A percentile compares a stretch with the other conserved stretches of the same genome.
Evolutionary conservation across 1,284 basidiomycete species (phyloP).

Genomic region (Leccinum pachyderme): DNA sequence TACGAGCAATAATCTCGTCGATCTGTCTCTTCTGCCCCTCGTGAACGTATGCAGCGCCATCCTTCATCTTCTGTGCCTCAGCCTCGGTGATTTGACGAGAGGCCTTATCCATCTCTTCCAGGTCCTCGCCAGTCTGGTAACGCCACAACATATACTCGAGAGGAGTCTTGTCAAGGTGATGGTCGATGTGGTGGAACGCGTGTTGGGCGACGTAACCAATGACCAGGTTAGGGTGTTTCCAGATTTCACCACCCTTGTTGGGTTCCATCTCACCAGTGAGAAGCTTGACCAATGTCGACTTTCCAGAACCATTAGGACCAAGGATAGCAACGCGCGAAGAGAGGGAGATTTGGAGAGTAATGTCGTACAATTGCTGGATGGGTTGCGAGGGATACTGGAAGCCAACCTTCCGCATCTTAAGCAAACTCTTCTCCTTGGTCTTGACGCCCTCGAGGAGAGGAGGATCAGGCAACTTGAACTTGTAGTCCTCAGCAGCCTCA

Average conservation of each 20-base stretch:
- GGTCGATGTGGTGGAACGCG: slow-evolving; percentile 98
- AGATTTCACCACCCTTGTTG: slow-evolving; percentile 94
- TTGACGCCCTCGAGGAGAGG: slow-evolving; percentile 98
- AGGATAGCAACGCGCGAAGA: slow-evolving; percentile 97
- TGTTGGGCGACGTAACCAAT: slow-evolving; percentile 97
- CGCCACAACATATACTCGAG: slow-evolving; percentile 99
- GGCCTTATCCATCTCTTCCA: slow-evolving; percentile 95
- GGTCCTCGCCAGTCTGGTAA: slow-evolving; percentile 98
- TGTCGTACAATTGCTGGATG: slow-evolving; percentile 90
- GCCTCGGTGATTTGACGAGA: slow-evolving; percentile 85
- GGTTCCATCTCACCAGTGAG: slow-evolving; percentile 97
- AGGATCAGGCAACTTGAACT: slow-evolving; percentile 94
- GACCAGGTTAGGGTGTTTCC: slow-evolving; percentile 98
- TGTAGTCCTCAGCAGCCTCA: slow-evolving; percentile 90
- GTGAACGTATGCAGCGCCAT: slow-evolving; percentile 81
- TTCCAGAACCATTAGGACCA: slow-evolving; percentile 97
- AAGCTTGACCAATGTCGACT: slow-evolving; percentile 98
- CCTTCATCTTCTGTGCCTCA: slow-evolving; percentile 96
- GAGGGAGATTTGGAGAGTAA: slow-evolving; percentile 93
- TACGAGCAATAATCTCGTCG: slow-evolving; percentile 87
- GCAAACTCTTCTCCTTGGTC: slow-evolving; percentile 97
- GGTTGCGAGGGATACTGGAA: slow-evolving; percentile 92
- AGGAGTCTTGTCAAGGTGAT: slow-evolving; percentile 97
- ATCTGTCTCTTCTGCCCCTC: slow-evolving; percentile 95
- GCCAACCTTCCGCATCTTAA: slow-evolving; percentile 97